Conservation (phyloP, 257 asterid genomes). For the Cynanchum wilfordii region DNA sequence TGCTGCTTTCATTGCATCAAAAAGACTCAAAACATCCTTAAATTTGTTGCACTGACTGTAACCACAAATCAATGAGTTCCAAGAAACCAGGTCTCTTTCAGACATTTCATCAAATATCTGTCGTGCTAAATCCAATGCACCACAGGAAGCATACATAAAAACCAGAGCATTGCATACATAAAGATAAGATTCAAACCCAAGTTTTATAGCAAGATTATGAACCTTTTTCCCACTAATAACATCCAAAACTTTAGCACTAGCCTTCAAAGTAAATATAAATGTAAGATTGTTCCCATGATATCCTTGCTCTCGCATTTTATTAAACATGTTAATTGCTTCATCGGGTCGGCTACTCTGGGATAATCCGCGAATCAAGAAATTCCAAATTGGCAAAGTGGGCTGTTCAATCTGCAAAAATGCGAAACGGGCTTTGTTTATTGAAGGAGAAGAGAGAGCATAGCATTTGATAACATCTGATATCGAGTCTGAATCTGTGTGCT, state of each 20-base stretch:
- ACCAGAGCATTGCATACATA: conserved; percentile 33
- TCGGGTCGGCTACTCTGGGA: conserved; percentile 19
- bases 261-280: conserved; percentile 25
- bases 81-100: conserved; percentile 34
- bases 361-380: conserved; percentile 27
- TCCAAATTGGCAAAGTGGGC: conserved; percentile 30
- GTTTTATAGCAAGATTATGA: conserved; percentile 31
- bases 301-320: conserved; percentile 33
- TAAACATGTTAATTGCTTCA: conserved; percentile 27
- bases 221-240: conserved; percentile 20
- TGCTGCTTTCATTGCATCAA: conserved; percentile 15
- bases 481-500: conserved; percentile 16
- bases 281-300: conserved; percentile 30
- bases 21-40: conserved; percentile 25
- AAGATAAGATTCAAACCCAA: conserved; percentile 32
- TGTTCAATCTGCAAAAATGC: conserved; percentile 23
- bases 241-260: conserved; percentile 25
- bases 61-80: conserved; percentile 46
- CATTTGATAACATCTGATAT: conserved; percentile 24
- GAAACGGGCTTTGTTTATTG: conserved; percentile 27
- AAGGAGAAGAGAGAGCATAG: conserved; percentile 21
- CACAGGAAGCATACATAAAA: conserved; percentile 28
- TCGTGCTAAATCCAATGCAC: conserved; percentile 21
- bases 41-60: conserved; percentile 25
- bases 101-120: conserved; percentile 29